Evolutionary conservation across 768 basidiomycete genomes (phyloP).

Genomic region (Tricholoma sp.): DNA sequence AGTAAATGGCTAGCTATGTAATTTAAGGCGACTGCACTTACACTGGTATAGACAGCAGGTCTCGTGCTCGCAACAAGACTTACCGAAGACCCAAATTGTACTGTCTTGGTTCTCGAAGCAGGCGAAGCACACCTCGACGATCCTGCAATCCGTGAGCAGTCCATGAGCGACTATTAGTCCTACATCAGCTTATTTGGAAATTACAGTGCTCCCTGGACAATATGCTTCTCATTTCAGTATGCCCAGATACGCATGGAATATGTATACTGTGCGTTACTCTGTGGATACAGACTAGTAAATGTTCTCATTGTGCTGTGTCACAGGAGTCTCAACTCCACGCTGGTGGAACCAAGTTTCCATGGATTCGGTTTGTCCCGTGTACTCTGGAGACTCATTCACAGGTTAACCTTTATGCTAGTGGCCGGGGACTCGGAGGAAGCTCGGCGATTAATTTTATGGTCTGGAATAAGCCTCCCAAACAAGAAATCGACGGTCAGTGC

Average conservation of each 20-base stretch:
- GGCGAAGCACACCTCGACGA: not conserved
- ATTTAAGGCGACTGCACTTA: not conserved
- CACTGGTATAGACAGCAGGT: conserved; percentile 6
- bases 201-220: not conserved
- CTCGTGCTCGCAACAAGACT: conserved; percentile 12
- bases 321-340: not conserved
- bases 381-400: not conserved
- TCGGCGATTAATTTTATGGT: conserved; percentile 37
- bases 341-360: not conserved
- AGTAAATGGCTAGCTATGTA: not conserved
- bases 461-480: conserved; percentile 23
- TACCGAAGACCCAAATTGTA: conserved; percentile 9
- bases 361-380: not conserved
- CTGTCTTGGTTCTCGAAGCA: conserved; percentile 11
- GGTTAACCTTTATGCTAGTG: not conserved
- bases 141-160: not conserved
- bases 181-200: not conserved
- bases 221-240: not conserved
- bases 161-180: not conserved
- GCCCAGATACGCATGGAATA: not conserved
- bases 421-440: conserved; percentile 28
- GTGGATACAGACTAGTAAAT: not conserved
- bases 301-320: not conserved
- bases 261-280: not conserved
- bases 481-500: conserved; percentile 21